Percentiles rank a stretch among this genome's conserved stretches.
Conservation (phyloP, 2,329 filamentous ascomycete species). For the Ambrosiella cleistominuta region DNA sequence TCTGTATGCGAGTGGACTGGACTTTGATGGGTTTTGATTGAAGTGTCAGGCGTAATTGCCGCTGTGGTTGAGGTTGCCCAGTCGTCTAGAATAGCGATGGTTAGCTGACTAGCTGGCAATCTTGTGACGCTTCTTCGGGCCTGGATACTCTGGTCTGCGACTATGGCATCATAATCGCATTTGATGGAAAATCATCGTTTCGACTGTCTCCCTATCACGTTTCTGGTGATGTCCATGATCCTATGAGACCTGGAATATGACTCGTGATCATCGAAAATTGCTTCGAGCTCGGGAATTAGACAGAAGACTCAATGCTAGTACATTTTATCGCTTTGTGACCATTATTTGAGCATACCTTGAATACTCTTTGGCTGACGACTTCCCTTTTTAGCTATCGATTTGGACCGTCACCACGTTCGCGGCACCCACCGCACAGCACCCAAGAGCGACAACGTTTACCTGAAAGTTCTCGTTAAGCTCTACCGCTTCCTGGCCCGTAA, state of each 20-base stretch:
- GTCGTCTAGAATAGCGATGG: neutral
- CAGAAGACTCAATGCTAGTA: slow-evolving; percentile 3
- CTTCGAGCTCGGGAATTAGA: neutral
- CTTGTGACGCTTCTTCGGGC: neutral
- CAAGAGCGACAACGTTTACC: slow-evolving; percentile 97
- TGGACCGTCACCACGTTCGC: slow-evolving; percentile 51
- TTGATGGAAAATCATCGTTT: slow-evolving; percentile 4
- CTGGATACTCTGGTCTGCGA: slow-evolving; percentile 10
- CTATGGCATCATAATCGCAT: slow-evolving; percentile 10
- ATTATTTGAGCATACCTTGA: slow-evolving; percentile 40
- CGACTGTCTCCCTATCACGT: neutral
- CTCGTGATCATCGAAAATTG: neutral
- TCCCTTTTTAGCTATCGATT: slow-evolving; percentile 48
- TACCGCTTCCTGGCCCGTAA: slow-evolving; percentile 93
- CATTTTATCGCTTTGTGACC: slow-evolving; percentile 16
- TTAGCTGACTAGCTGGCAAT: neutral
- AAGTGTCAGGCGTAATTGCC: neutral
- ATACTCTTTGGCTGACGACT: slow-evolving; percentile 14
- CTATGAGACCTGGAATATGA: slow-evolving; percentile 9
- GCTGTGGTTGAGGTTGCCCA: neutral
- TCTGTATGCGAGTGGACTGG: slow-evolving; percentile 34
- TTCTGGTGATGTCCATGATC: neutral
- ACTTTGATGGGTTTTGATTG: slow-evolving; percentile 6
- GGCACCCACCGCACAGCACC: slow-evolving; percentile 75
- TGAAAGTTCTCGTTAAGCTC: slow-evolving; percentile 94